Evolutionary conservation across 495 filamentous ascomycete genomes (phyloP), one percentile per base, ranked within the genome.

Genomic region (Penicillium steckii): DNA sequence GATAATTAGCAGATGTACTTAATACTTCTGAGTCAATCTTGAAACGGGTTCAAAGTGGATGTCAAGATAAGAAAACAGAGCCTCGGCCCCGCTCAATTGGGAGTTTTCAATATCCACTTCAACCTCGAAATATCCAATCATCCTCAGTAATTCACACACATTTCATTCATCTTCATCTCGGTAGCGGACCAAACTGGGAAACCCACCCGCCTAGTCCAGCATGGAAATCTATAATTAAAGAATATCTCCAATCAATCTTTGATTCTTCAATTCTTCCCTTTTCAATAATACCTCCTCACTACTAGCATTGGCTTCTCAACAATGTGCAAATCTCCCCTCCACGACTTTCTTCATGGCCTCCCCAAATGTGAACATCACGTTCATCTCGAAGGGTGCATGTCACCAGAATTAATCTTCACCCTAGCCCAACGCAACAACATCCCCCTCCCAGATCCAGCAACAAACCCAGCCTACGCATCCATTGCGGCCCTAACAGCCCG

Each of bases 361-460:
- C 88, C 88, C 32, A 91, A 89, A 76, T 86, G 80, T 68, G 89
- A 91, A 56, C 88, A 90, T 63, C 88, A 94, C 64, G 79, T 91
- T 46, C 88, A 91, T 58, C 74, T 91, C 4, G 87, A 89, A 62
- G 88, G 88, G 44, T 82, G 84, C 15, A 74, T 91, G 19, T 80
- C 80, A 19, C 85, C 87, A 12, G 66, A 75, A 35, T 72, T 89
- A 17, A 84, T 90, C 55, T 91, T 91, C 74, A 50, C 71, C 17
- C 82, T 92, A 26, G 85, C 88, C 1, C 60, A 66, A 10, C 78
- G 76, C 52, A 89, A 91, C 71, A 64, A 68, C 13, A 77, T 91
- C 44, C 19, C 71, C 3, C 77, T 91, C 13, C 86, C 87, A 23
- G 44, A 55, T 5, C 54, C 68, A 26, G 38, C 57, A 18, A 60